phyloP scores from a whole-genome alignment of 345 rosid species.

The Euphorbia lathyris region DNA sequence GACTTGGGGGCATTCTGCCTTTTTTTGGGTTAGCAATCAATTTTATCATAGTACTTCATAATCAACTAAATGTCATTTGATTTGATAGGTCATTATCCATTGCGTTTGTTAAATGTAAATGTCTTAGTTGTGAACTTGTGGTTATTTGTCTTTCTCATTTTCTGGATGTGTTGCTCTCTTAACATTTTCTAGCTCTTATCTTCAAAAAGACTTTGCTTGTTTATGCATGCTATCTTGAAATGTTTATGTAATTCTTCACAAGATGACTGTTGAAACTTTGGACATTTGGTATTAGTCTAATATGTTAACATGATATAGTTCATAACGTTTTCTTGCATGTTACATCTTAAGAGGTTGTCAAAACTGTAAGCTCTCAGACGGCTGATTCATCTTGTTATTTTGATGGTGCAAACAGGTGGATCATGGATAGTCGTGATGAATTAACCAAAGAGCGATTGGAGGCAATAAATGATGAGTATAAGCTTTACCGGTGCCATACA shows the following conservation, averaged over 20 bases:
- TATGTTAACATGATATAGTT: background rate
- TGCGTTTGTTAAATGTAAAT: background rate
- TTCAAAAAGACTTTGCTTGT: background rate
- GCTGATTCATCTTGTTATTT: conserved; percentile 1
- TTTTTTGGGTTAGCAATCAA: background rate
- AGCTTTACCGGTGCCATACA: conserved; percentile 94
- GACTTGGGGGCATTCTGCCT: background rate
- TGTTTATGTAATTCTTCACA: background rate
- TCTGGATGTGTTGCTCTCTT: background rate
- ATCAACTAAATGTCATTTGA: background rate
- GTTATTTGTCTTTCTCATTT: background rate
- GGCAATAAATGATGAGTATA: conserved; percentile 85
- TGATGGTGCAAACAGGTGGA: conserved; percentile 67
- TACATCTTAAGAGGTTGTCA: background rate
- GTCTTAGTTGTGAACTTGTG: background rate
- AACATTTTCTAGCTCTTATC: background rate
- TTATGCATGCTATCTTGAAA: background rate
- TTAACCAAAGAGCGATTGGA: conserved; percentile 76
- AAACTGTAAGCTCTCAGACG: background rate
- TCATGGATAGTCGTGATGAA: conserved; percentile 93
- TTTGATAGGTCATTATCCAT: background rate
- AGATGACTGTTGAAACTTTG: background rate
- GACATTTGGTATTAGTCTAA: background rate
- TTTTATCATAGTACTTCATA: background rate
- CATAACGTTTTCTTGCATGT: background rate